Conservation (phyloP, 495 filamentous ascomycete genomes). For the Xylaria longipes region DNA sequence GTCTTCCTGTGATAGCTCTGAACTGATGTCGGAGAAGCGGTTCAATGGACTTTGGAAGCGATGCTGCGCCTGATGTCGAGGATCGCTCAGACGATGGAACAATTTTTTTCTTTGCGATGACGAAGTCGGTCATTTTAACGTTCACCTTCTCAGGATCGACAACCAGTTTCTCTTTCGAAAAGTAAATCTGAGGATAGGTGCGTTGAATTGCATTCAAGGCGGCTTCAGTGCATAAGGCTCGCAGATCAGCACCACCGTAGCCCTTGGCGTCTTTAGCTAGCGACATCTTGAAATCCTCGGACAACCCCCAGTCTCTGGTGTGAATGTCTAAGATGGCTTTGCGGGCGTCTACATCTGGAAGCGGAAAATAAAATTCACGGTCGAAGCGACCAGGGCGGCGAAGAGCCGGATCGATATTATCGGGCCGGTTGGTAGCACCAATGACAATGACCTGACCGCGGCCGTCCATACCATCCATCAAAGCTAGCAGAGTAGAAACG, state of each 20-base stretch:
- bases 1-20: slow-evolving; percentile 62
- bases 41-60: slow-evolving; percentile 77
- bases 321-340: slow-evolving; percentile 92
- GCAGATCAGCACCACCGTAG: slow-evolving; percentile 93
- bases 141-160: slow-evolving; percentile 85
- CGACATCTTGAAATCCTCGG: slow-evolving; percentile 76
- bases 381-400: slow-evolving; percentile 95
- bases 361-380: slow-evolving; percentile 95
- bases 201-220: slow-evolving; percentile 96
- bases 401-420: slow-evolving; percentile 94
- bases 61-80: slow-evolving; percentile 77
- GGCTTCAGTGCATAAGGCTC: slow-evolving; percentile 96
- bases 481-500: slow-evolving; percentile 88
- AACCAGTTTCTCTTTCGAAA: slow-evolving; percentile 84
- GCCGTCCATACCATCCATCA: slow-evolving; percentile 99
- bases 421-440: slow-evolving; percentile 95
- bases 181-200: slow-evolving; percentile 95
- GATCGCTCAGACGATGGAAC: slow-evolving; percentile 92
- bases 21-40: slow-evolving; percentile 80
- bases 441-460: slow-evolving; percentile 98
- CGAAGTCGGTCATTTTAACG: slow-evolving; percentile 90
- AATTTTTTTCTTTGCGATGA: slow-evolving; percentile 94
- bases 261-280: slow-evolving; percentile 90
- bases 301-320: slow-evolving; percentile 89
- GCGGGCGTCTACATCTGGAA: slow-evolving; percentile 79